Conservation (phyloP, 1,284 basidiomycete genomes). For the Stygiomarasmius scandens region DNA sequence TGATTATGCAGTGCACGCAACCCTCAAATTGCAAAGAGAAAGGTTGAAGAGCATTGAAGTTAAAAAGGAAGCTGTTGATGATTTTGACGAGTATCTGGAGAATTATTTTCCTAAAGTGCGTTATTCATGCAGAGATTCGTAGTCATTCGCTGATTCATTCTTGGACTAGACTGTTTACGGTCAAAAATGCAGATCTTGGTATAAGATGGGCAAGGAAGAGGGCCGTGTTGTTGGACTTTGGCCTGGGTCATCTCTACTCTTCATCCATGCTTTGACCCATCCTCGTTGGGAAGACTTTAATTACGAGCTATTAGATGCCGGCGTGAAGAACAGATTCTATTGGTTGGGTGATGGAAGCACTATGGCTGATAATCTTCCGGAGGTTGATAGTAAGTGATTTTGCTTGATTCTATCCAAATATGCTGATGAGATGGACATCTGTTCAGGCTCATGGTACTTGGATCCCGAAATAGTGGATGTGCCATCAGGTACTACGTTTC, state of each 20-base stretch:
- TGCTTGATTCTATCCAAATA: background rate
- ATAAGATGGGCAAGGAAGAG: slow-evolving; percentile 61
- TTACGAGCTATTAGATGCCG: slow-evolving; percentile 48
- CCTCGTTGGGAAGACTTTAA: slow-evolving; percentile 71
- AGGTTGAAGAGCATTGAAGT: slow-evolving; percentile 59
- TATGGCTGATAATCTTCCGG: slow-evolving; percentile 42
- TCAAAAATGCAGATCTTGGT: slow-evolving; percentile 66
- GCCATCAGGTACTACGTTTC: slow-evolving; percentile 34
- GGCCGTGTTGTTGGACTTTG: slow-evolving; percentile 60
- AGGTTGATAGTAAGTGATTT: slow-evolving; percentile 50
- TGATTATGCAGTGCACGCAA: slow-evolving; percentile 53
- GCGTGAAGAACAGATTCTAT: slow-evolving; percentile 49
- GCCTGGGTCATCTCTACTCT: slow-evolving; percentile 64
- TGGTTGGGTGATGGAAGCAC: slow-evolving; percentile 64
- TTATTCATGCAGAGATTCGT: background rate
- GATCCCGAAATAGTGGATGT: slow-evolving; percentile 43
- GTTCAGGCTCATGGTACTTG: slow-evolving; percentile 52
- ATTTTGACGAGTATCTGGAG: slow-evolving; percentile 62
- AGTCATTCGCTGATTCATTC: background rate
- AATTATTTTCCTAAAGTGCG: slow-evolving; percentile 51
- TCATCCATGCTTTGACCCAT: slow-evolving; percentile 47
- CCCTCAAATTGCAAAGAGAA: slow-evolving; percentile 63
- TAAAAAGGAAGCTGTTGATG: slow-evolving; percentile 56
- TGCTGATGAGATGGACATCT: background rate
- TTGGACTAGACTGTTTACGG: slow-evolving; percentile 58